Evolutionary conservation across 208 protist genomes (phyloP).

Genomic region (Leishmania aethiopica): DNA sequence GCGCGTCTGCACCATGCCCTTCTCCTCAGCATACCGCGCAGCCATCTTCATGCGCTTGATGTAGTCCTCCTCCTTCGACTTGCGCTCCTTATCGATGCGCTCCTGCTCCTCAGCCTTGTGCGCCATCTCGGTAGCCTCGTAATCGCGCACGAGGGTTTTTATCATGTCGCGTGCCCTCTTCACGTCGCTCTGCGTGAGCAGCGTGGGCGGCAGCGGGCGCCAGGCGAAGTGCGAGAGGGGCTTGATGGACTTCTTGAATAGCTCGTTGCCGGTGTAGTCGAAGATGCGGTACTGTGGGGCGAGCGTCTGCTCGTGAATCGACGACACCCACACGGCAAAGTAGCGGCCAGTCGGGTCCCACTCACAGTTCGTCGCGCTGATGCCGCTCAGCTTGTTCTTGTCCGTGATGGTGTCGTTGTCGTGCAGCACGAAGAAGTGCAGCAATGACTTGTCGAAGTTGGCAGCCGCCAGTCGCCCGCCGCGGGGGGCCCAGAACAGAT

Average conservation of each 20-base stretch:
- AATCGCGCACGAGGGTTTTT: constrained; percentile 66
- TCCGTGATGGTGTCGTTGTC: constrained; percentile 71
- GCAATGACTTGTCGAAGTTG: constrained; percentile 85
- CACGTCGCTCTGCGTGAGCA: constrained; percentile 63
- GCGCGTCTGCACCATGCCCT: constrained; percentile 53
- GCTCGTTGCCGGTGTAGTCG: constrained; percentile 74
- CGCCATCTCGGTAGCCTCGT: constrained; percentile 56
- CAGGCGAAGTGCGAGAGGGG: constrained; percentile 88
- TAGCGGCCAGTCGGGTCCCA: constrained; percentile 93
- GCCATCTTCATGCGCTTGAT: constrained; percentile 77
- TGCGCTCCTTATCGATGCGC: constrained; percentile 41
- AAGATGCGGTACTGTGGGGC: constrained; percentile 87
- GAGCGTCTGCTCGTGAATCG: constrained; percentile 53
- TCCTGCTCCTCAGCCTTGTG: constrained; percentile 45
- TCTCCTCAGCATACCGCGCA: constrained; percentile 48
- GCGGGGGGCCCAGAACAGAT: constrained; percentile 86
- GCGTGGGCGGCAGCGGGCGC: constrained; percentile 81
- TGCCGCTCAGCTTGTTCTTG: constrained; percentile 56
- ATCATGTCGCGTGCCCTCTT: constrained; percentile 54
- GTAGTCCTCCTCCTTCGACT: constrained; percentile 76
- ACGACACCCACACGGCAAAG: constrained; percentile 85
- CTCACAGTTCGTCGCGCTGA: constrained; percentile 72
- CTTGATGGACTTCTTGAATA: constrained; percentile 62
- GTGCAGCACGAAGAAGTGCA: constrained; percentile 84
- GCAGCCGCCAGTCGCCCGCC: constrained; percentile 67